Conservation (phyloP, 1,139 yeast species). For the Geotrichum armillariae region DNA sequence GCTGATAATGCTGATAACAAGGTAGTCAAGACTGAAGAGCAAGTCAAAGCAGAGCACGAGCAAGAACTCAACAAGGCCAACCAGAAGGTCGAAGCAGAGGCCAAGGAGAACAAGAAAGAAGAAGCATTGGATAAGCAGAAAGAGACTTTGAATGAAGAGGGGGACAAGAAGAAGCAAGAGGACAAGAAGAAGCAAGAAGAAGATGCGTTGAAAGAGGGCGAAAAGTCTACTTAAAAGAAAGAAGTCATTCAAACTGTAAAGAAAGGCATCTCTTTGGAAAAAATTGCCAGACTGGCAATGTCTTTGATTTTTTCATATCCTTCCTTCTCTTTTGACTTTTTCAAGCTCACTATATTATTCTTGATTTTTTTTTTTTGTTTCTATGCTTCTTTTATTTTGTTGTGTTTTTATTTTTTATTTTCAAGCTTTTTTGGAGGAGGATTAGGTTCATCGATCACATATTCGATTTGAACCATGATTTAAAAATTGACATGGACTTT, state of each 20-base stretch:
- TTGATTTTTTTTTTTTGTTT: no score
- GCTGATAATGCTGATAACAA: slow-evolving; percentile 31
- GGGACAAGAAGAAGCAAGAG: not conserved
- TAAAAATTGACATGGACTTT: no score
- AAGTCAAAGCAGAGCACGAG: slow-evolving; percentile 34
- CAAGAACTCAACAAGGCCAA: slow-evolving; percentile 32
- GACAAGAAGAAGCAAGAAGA: slow-evolving; percentile 2
- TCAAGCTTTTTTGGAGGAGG: no score
- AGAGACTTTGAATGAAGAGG: not conserved
- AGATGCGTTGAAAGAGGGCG: not conserved
- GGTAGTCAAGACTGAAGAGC: slow-evolving; percentile 42
- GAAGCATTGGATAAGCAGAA: slow-evolving; percentile 30
- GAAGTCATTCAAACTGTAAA: not conserved
- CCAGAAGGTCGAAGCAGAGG: slow-evolving; percentile 24
- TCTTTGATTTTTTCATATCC: no score
- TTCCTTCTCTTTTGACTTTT: no score
- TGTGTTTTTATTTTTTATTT: no score
- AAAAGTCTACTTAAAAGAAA: not conserved
- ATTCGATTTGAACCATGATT: no score
- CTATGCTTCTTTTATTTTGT: no score
- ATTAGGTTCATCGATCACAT: no score
- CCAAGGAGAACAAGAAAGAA: slow-evolving; percentile 43
- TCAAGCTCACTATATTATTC: no score
- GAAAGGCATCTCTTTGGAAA: no score
- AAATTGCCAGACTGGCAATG: no score